Evolutionary conservation across 1,284 basidiomycete species (phyloP), one percentile per base, ranked within the genome.

Genomic region (Ganoderma leucocontextum): DNA sequence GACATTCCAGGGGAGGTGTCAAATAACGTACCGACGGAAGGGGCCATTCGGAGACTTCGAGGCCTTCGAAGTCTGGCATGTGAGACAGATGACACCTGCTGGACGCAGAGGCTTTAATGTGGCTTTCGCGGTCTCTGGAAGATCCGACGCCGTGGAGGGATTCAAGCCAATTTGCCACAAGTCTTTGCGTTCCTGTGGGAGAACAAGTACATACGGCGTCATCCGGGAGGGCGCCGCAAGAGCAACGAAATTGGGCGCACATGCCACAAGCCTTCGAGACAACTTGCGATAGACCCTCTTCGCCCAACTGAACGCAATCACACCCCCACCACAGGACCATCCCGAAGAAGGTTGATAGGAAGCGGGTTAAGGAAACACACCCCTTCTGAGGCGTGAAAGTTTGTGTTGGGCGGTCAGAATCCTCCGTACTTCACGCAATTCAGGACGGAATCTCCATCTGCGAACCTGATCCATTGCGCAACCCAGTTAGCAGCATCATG

Each of bases 401-500:
- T 13, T 10, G 9, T n/a, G 17, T 12, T 12, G 33, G 52, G 22
- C 17, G 17, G 4, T 58, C 36, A 38, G 57, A 33, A 58, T 36
- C 35, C 33, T 57, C 19, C 2, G 19, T 15, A 10, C 8, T 19
- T 35, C 12, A 29, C 33, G 17, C 52, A 10, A 55, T 17, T 4
- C 36, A 35, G 17, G 7, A 29, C 12, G 38, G n/a, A 62, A 42
- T 42, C 41, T 42, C 41, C 41, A 47, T 53, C 42, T 44, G 58
- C 60, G 52, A 62, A 62, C 52, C 65, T 60, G 66, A 62, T 66
- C 59, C 62, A 65, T 68, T 63, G 38, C 53, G 36, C 25, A 57
- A 39, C n/a, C n/a, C 15, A 15, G 35, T 58, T 35, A 36, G 36
- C 55, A 58, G 19, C 36, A 39, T 13, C 2, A 53, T 29, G 17